These are phyloP conservation scores for Salmacisia buchloeana DNA, from an alignment of 1,284 basidiomycete species.

Conservation along the genomic window DNA sequence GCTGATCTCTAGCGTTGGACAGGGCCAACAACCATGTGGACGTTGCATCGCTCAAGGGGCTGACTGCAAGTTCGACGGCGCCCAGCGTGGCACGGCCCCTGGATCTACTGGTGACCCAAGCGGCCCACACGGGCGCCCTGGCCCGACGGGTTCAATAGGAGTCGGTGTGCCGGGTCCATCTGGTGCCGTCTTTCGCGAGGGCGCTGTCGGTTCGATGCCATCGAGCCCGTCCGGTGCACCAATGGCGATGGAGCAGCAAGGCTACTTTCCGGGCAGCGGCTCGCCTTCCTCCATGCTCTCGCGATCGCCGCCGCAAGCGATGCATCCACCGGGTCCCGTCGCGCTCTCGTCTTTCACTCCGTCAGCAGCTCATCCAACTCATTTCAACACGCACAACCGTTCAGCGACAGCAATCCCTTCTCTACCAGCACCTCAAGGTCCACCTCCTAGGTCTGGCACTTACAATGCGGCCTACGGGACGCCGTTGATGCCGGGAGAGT, in stretches of 20 bases:
- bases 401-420: background rate
- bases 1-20: background rate
- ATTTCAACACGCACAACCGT: background rate
- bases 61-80: slow-evolving; percentile 2
- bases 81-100: background rate
- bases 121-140: background rate
- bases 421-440: background rate
- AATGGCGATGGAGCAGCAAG: background rate
- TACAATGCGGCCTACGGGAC: too few relatives aligned
- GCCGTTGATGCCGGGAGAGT: background rate
- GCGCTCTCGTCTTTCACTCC: slow-evolving; percentile 6
- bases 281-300: background rate
- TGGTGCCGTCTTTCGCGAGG: background rate
- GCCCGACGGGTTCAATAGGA: background rate
- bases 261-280: background rate
- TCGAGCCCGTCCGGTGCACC: background rate
- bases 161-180: background rate
- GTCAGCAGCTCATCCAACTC: background rate
- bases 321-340: background rate
- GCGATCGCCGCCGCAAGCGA: background rate
- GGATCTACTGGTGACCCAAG: background rate
- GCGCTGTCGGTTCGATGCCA: background rate
- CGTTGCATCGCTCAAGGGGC: slow-evolving; percentile 5
- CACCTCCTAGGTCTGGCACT: background rate
- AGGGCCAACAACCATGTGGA: slow-evolving; percentile 6